These are phyloP conservation scores for Gnomoniopsis smithogilvyi DNA, from an alignment of 2,329 filamentous ascomycete species.

Conservation along the genomic window DNA sequence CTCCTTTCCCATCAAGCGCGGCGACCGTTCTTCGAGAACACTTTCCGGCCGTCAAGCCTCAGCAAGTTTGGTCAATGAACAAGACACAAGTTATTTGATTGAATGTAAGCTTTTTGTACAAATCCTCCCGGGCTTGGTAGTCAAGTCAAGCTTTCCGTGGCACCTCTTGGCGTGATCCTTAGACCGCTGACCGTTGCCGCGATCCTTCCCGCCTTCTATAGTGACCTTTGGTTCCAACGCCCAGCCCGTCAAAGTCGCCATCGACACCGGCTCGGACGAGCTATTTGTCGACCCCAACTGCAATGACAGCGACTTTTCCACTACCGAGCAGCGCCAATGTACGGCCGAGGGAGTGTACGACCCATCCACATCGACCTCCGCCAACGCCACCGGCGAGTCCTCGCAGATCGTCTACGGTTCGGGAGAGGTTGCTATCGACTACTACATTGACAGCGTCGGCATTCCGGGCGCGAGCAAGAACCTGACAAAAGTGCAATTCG, in stretches of 20 bases:
- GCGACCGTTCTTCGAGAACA: not conserved
- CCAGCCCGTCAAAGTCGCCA: conserved; percentile 44
- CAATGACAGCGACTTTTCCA: conserved; percentile 36
- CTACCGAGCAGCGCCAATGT: conserved; percentile 34
- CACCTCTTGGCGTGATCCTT: not conserved
- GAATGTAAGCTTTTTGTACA: not conserved
- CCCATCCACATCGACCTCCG: conserved; percentile 32
- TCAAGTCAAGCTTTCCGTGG: not conserved
- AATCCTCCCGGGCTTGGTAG: not conserved
- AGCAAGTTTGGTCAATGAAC: conserved; percentile 15
- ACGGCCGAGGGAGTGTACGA: conserved; percentile 37
- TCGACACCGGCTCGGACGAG: conserved; percentile 55
- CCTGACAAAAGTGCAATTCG: conserved; percentile 53
- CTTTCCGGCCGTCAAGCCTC: conserved; percentile 13
- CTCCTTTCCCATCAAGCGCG: conserved; percentile 17
- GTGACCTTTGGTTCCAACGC: conserved; percentile 47
- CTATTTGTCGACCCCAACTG: conserved; percentile 58
- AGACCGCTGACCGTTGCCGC: not conserved
- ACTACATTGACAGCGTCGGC: conserved; percentile 38
- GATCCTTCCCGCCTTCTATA: conserved; percentile 10
- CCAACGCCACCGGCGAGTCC: conserved; percentile 23
- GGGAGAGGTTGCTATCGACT: conserved; percentile 38
- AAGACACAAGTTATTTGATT: conserved; percentile 18
- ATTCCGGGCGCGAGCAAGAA: conserved; percentile 28
- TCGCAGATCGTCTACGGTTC: conserved; percentile 42